Evolutionary conservation across 2,329 filamentous ascomycete genomes (phyloP).

Genomic region (Apiospora pterosperma): DNA sequence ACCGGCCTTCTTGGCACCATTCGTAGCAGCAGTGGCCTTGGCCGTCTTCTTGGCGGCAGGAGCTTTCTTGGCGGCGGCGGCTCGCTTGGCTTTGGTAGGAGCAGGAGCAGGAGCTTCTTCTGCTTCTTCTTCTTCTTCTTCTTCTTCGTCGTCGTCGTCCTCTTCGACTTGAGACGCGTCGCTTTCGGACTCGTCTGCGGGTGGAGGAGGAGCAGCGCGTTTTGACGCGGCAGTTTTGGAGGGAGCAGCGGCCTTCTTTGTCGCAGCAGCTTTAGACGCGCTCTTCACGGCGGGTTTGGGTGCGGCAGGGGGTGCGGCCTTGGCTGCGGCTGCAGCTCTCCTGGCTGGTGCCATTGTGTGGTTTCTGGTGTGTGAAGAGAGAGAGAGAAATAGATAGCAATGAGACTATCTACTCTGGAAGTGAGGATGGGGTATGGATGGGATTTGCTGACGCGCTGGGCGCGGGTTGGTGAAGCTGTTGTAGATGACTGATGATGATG

Average conservation of each 20-base stretch:
- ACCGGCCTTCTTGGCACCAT: slow-evolving; percentile 3
- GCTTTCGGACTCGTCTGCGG: slow-evolving; percentile 7
- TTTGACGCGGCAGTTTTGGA: slow-evolving; percentile 1
- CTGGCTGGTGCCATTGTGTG: slow-evolving; percentile 13
- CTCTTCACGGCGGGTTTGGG: slow-evolving; percentile 11
- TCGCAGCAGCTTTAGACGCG: slow-evolving; percentile 10
- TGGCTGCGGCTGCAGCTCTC: slow-evolving; percentile 10
- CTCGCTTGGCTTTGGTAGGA: slow-evolving; percentile 14
- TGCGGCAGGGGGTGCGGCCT: slow-evolving; percentile 12
- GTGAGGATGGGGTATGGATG: not conserved
- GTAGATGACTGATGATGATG: not conserved
- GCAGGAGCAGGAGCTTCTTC: slow-evolving; percentile 8
- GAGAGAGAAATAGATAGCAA: not conserved
- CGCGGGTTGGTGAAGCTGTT: not conserved
- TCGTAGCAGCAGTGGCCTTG: slow-evolving; percentile 9
- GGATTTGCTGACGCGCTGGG: not conserved
- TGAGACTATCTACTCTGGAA: not conserved
- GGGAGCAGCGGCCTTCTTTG: slow-evolving; percentile 10
- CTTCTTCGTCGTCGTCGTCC: not conserved
- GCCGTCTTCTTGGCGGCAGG: slow-evolving; percentile 11
- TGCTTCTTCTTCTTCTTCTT: not conserved
- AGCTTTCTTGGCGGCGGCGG: slow-evolving; percentile 6
- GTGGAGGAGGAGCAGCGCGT: not conserved
- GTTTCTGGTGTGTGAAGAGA: not conserved
- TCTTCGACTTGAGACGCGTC: slow-evolving; percentile 8